Evolutionary conservation across 495 filamentous ascomycete genomes (phyloP), one percentile per base, ranked within the genome.

Genomic region (Cairneyella variabilis): DNA sequence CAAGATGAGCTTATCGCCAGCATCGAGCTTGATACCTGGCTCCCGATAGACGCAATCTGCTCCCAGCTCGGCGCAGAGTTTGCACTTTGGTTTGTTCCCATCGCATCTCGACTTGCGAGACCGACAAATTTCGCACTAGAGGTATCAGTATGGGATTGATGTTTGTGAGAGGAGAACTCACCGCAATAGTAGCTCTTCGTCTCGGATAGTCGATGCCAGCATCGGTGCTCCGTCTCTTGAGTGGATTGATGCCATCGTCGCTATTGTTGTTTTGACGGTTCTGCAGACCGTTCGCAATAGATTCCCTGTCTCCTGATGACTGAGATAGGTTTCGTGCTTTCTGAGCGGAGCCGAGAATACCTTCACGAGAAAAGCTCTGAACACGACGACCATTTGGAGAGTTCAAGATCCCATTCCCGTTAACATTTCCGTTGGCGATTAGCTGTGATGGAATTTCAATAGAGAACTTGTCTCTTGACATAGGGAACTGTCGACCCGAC

Each of bases 1-100:
- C 20, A 92, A 72, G 52, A 92, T 92, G 36, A 91, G 78, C 64
- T 89, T 91, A 68, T 91, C 88, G 50, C 88, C 88, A 25, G 88
- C 87, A 66, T 91, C 88, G 23, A 91, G 82, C 66, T 92, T 92
- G 70, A 91, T 90, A 3, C 88, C 88, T 14, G 88, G 88, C 66
- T 92, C 88, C 40, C 88, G 78, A 63, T 92, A 92, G 53, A 89
- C 77, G 66, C 88, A 92, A 54, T 91, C 88, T 14, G 85, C 88
- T 54, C 88, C 84, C 36, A 92, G 74, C 64, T 91, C 88, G 14
- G 83, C 83, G 67, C 88, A 92, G 16, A 92, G 82, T 66, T 86
- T 83, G 65, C 88, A 92, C 67, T 89, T 90, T 12, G 88, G 88
- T 52, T 88, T 83, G 7, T 78, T 84, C n/a, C 88, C 88, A 63